Base-by-base conservation (phyloP, 2,329 filamentous ascomycete species). In the Cladophialophora yegresii region DNA sequence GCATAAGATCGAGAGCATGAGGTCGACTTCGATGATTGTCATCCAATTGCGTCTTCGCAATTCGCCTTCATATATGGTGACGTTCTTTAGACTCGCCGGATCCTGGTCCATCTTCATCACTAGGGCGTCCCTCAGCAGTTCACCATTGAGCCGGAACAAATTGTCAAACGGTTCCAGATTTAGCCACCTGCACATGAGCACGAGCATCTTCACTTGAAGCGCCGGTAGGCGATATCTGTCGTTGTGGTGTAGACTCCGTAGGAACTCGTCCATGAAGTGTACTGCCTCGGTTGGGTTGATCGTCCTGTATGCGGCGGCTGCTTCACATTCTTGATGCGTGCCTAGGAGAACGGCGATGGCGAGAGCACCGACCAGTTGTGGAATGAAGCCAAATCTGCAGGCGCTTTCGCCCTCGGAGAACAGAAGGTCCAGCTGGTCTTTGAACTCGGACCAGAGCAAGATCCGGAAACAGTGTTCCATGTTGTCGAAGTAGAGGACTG, bases 21-120 rank as follows among this genome's bases (percentile, higher is more conserved):
- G 56, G 50, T 71, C 71, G 12, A 72, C 58, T 40, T 75, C 74
- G 7, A 75, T 49, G 1, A 76, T 67, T 0, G 73, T 72, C 33
- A 71, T 70, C 74, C 74, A 76, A 1, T 72, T 62, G 8, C 74
- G 70, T 2, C 71, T 67, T 33, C 73, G 67, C 53, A 75, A 61
- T 53, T 76, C 73, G 10, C 70, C 66, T 61, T 74, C 65, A 23
- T 71, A 73, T 0, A 67, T 51, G 20, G 54, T 61, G 13, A 58
- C 55, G 9, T 54, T 58, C n/a, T 54, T 16, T 12, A 61, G 28
- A 7, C 51, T 61, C 4, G 58, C 20, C 3, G 68, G 67, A 32
- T 70, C 67, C 40, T 66, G 53, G 50, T 70, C 62, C 66, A 71
- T 57, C 36, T 64, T 61, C 61, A 65, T 65, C 23, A 70, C 50